Conservation (phyloP, 352 stramenopile genomes). For the Aphanomyces invadans region DNA sequence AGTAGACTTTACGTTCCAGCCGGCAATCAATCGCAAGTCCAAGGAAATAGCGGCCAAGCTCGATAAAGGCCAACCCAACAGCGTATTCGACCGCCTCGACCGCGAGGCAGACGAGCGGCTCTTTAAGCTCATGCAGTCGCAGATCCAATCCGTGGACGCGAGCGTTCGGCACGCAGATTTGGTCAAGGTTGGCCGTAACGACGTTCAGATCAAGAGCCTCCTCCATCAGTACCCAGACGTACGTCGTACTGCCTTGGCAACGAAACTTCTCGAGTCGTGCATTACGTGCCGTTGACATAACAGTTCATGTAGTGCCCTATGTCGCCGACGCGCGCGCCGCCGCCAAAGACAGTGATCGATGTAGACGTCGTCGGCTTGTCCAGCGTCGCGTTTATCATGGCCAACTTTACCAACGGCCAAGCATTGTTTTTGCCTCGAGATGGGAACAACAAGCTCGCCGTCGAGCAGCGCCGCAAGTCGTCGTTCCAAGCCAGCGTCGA, state of each 20-base stretch:
- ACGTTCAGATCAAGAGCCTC: conserved; percentile 4
- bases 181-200: not conserved
- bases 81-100: conserved; percentile 19
- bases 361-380: not conserved
- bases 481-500: conserved; percentile 9
- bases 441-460: not conserved
- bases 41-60: not conserved
- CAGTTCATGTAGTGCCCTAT: not conserved
- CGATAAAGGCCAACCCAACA: not conserved
- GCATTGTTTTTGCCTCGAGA: not conserved
- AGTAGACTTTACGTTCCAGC: conserved; percentile 7
- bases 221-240: conserved; percentile 7
- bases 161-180: not conserved
- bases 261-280: not conserved
- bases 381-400: conserved; percentile 10
- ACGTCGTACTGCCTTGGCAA: not conserved
- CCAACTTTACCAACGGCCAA: conserved; percentile 17
- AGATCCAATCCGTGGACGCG: not conserved
- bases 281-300: not conserved
- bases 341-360: conserved; percentile 1
- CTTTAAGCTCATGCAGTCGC: conserved; percentile 13
- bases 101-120: conserved; percentile 6
- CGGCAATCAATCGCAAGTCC: conserved; percentile 19
- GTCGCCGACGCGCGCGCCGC: not conserved
- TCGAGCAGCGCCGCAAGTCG: not conserved